These are phyloP conservation scores for Gnetum montanum DNA, from an alignment of 75 land plant genomes.

Conservation along the genomic window DNA sequence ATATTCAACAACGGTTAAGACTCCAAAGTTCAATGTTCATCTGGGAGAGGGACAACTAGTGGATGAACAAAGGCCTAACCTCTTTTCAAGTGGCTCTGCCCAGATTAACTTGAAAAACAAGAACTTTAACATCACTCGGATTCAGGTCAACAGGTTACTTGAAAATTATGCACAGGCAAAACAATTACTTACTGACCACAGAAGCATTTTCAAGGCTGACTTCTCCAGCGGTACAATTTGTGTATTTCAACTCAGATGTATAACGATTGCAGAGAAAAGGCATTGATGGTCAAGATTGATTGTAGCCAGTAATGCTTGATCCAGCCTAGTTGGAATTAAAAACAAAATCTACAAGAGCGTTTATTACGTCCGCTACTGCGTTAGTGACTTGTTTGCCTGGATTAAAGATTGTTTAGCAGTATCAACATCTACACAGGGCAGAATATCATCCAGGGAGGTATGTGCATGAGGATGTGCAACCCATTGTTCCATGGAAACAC, in stretches of 20 bases:
- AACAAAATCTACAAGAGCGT: slow-evolving; percentile 28
- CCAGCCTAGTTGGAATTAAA: slow-evolving; percentile 26
- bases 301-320: slow-evolving; percentile 24
- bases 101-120: too few relatives aligned
- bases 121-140: too few relatives aligned
- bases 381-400: slow-evolving; percentile 27
- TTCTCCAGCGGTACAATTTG: slow-evolving; percentile 30
- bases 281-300: slow-evolving; percentile 62
- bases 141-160: too few relatives aligned
- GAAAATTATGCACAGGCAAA: slow-evolving; percentile 1
- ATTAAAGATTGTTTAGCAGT: slow-evolving; percentile 46
- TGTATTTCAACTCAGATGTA: slow-evolving; percentile 22
- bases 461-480: slow-evolving; percentile 43
- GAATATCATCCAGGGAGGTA: slow-evolving; percentile 56
- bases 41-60: too few relatives aligned
- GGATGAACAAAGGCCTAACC: too few relatives aligned
- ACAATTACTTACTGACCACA: slow-evolving; percentile 18
- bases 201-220: slow-evolving; percentile 38
- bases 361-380: slow-evolving; percentile 26
- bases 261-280: slow-evolving; percentile 59
- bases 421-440: slow-evolving; percentile 61
- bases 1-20: too few relatives aligned
- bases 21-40: too few relatives aligned
- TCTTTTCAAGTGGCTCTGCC: too few relatives aligned
- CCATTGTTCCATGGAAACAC: slow-evolving; percentile 87